A percentile compares a stretch with the other conserved stretches of the same genome.
Conservation (phyloP, 176 grass and related monocot genomes). For the Canna indica region DNA sequence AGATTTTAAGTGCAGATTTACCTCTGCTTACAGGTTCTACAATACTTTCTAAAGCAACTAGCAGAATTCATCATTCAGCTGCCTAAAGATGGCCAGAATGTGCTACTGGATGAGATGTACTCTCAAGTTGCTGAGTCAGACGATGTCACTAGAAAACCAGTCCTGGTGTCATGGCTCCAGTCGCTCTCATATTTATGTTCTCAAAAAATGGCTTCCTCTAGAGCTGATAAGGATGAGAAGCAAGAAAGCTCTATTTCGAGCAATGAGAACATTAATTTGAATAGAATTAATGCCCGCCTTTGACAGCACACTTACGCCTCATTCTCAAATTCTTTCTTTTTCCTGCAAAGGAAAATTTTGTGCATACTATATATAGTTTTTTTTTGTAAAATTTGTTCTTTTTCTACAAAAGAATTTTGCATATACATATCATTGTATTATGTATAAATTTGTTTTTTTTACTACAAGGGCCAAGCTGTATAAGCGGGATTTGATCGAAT, state of each 20-base stretch:
- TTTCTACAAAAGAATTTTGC: too few relatives aligned
- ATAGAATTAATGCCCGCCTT: not conserved
- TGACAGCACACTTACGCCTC: not conserved
- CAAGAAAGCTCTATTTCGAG: not conserved
- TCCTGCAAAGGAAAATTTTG: too few relatives aligned
- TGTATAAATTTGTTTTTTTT: too few relatives aligned
- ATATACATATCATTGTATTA: too few relatives aligned
- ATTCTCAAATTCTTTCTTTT: too few relatives aligned
- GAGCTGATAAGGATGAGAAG: not conserved
- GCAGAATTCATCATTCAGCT: constrained; percentile 50
- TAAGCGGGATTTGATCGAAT: too few relatives aligned
- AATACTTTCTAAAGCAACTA: constrained; percentile 71
- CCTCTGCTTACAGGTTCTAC: constrained; percentile 42
- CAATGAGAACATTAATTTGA: not conserved
- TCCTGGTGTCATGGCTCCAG: constrained; percentile 80
- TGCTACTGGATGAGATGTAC: constrained; percentile 71
- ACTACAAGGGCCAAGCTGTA: too few relatives aligned
- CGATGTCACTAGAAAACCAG: constrained; percentile 71
- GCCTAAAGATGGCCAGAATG: constrained; percentile 77
- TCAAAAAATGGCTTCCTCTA: not conserved
- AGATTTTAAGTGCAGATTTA: not conserved
- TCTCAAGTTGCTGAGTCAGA: constrained; percentile 70
- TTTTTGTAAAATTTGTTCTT: too few relatives aligned
- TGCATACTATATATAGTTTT: too few relatives aligned
- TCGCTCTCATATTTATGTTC: constrained; percentile 81